Base-by-base conservation (phyloP, 441 rosid genomes). In the Croton setiger region DNA sequence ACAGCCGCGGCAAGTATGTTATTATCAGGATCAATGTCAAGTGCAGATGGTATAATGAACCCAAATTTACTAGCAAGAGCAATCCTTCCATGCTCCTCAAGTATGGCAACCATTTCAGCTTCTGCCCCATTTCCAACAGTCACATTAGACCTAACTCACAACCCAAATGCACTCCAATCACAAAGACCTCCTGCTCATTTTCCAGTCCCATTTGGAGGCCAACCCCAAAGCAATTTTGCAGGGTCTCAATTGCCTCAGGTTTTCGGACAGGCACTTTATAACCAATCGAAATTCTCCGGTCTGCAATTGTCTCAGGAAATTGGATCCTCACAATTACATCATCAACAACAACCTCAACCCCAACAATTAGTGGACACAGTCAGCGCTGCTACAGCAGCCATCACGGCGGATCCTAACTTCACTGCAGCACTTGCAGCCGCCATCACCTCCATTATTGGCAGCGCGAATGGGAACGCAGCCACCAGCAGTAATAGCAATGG, bases 361-460 rank as follows among this genome's bases (percentile, higher is more conserved):
- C 84, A 64, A 27, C 72, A 69, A 0, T 55, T 76, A 21, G 81
- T 76, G 0, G 92, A 87, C 67, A 72, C 87, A 3, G 81, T 87
- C 44, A 85, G 71, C 0, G 96, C 96, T 0, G 87, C 97, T 57
- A 85, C 94, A 0, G 97, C 98, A 0, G 98, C 91, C 72, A 85
- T 93, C 70, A 84, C 97, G 0, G 84, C 96, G 0, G 88, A 89
- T 66, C 98, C 96, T 4, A 93, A 89, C 81, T 91, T 93, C 84
- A 88, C 97, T 0, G 94, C 96, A 4, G 98, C 93, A 44, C 76
- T 93, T 0, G 96, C 92, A 0, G 95, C 98, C 11, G 98, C 97
- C 62, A 88, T 93, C 73, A 78, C 89, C 56, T 93, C 98, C 67
- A 87, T 93, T 41, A 86, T 86, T 3, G 80, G 86, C 0, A 80